phyloP scores from a whole-genome alignment of 306 rosid genomes.

The Cicer arietinum region DNA sequence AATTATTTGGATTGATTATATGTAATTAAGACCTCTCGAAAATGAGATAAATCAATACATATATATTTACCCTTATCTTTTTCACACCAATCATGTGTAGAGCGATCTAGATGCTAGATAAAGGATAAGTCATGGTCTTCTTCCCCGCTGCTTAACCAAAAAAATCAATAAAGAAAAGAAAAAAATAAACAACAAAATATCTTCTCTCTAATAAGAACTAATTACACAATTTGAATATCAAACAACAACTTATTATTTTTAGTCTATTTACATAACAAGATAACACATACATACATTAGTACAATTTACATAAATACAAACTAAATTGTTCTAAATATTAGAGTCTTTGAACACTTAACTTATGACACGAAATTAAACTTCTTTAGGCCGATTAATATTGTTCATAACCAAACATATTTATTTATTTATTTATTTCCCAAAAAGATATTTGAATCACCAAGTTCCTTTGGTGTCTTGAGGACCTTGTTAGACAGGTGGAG shows the following conservation, averaged over 20 bases:
- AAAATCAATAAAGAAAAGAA: background rate
- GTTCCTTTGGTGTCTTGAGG: slow-evolving; percentile 67
- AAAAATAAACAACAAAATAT: background rate
- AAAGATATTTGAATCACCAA: slow-evolving; percentile 74
- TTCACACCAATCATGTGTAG: background rate
- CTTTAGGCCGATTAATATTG: no score
- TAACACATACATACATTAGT: background rate
- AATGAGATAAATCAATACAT: no score
- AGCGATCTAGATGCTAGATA: background rate
- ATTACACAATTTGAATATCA: background rate
- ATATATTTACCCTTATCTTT: no score
- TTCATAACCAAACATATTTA: no score
- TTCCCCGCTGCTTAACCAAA: background rate
- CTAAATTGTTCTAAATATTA: no score
- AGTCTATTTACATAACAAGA: background rate
- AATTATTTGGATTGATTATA: no score
- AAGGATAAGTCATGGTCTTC: background rate
- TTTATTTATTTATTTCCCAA: background rate
- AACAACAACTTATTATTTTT: background rate
- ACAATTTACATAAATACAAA: no score
- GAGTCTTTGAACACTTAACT: background rate
- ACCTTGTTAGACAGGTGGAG: slow-evolving; percentile 66
- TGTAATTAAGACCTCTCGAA: no score
- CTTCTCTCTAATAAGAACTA: background rate
- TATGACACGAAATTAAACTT: background rate